Evolutionary conservation across 1,139 yeast genomes (phyloP).

Genomic region (Pichia sp.): DNA sequence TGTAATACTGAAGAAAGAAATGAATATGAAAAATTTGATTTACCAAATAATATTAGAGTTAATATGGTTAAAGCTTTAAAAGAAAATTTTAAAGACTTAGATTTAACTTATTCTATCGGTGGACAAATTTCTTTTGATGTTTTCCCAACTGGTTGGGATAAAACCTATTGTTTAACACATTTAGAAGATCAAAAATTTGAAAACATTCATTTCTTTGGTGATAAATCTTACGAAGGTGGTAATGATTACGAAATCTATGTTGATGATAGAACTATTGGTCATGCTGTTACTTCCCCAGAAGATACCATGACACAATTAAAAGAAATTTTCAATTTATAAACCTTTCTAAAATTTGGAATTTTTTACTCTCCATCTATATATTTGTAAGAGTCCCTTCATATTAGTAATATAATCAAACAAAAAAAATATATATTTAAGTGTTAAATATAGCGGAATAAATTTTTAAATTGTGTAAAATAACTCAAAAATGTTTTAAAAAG

Average conservation of each 20-base stretch:
- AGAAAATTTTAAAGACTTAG: constrained; percentile 73
- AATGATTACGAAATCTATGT: constrained; percentile 94
- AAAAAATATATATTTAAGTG: neutral
- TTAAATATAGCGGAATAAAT: neutral
- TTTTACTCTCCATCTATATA: neutral
- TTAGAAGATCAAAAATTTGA: constrained; percentile 79
- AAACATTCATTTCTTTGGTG: constrained; percentile 96
- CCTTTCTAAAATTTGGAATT: neutral
- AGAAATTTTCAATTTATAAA: constrained; percentile 53
- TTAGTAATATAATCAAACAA: neutral
- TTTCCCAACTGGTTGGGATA: constrained; percentile 99
- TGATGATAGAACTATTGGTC: constrained; percentile 92
- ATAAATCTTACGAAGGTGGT: constrained; percentile 96
- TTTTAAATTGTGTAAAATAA: neutral
- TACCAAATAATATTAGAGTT: constrained; percentile 71
- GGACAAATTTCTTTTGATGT: constrained; percentile 99
- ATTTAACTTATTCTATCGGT: constrained; percentile 93
- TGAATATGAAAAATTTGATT: constrained; percentile 83
- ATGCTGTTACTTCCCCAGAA: constrained; percentile 80
- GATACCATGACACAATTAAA: constrained; percentile 84
- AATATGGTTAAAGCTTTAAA: constrained; percentile 78
- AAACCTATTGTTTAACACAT: constrained; percentile 95
- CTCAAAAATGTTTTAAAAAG: too few relatives aligned
- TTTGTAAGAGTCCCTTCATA: neutral
- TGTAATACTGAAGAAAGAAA: constrained; percentile 91